A percentile compares a stretch with the other conserved stretches of the same genome.
Conservation (phyloP, 768 basidiomycete species). For the Ramaria rubella region DNA sequence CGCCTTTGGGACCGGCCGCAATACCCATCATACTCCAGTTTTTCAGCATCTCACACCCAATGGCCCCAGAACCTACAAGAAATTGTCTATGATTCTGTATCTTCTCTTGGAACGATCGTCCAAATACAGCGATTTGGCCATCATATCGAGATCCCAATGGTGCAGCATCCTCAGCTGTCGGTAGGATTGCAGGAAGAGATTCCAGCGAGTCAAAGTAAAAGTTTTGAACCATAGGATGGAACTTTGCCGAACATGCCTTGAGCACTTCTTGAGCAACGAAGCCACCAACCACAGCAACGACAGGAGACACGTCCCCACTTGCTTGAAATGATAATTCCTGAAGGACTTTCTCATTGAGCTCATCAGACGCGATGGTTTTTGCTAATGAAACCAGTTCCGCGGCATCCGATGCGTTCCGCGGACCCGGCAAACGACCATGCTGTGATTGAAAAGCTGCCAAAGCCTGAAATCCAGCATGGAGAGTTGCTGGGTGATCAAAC, state of each 20-base stretch:
- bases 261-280: constrained; percentile 98
- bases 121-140: constrained; percentile 93
- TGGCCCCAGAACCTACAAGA: constrained; percentile 97
- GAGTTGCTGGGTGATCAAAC: constrained; percentile 83
- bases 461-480: constrained; percentile 94
- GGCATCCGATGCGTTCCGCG: constrained; percentile 80
- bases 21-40: constrained; percentile 99
- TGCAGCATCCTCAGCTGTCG: constrained; percentile 77
- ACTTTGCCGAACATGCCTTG: constrained; percentile 96
- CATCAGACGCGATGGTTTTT: constrained; percentile 68
- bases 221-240: constrained; percentile 92
- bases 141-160: constrained; percentile 85
- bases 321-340: constrained; percentile 89
- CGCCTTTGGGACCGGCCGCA: constrained; percentile 68
- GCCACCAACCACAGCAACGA: constrained; percentile 91
- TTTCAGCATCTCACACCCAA: constrained; percentile 99
- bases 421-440: constrained; percentile 65
- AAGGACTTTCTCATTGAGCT: constrained; percentile 69
- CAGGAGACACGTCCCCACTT: constrained; percentile 79
- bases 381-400: constrained; percentile 62
- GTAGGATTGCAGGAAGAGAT: constrained; percentile 71
- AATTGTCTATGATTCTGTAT: constrained; percentile 88
- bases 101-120: constrained; percentile 86
- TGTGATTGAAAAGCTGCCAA: constrained; percentile 69
- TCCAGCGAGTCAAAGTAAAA: constrained; percentile 98